Percentiles rank a stretch among this genome's conserved stretches.
Conservation (phyloP, 768 basidiomycete species). For the Tulasnella sp. region DNA sequence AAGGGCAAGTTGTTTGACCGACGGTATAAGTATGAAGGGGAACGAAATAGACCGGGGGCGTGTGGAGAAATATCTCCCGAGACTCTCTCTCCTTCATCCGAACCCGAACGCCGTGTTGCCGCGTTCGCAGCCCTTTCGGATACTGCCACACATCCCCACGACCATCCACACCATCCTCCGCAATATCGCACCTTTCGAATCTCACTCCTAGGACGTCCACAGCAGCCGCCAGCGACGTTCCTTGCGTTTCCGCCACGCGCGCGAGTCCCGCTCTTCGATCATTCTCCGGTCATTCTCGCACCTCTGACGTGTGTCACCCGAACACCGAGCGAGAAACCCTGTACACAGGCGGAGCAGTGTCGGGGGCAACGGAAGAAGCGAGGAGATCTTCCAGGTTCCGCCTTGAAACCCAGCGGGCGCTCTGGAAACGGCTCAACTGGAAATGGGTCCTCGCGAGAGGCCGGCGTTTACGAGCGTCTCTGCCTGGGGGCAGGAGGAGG, state of each 20-base stretch:
- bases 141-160: background rate
- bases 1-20: conserved; percentile 3
- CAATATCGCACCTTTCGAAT: background rate
- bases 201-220: background rate
- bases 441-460: background rate
- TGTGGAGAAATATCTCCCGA: conserved; percentile 10
- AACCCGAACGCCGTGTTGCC: conserved; percentile 9
- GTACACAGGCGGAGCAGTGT: conserved; percentile 2
- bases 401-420: background rate
- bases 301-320: background rate
- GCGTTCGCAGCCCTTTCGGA: conserved; percentile 1
- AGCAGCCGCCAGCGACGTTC: no score
- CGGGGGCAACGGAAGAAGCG: conserved; percentile 7
- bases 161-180: background rate
- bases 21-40: conserved; percentile 11
- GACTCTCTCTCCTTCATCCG: conserved; percentile 1
- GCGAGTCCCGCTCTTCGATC: background rate
- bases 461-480: background rate
- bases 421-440: background rate
- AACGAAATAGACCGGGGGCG: background rate
- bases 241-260: background rate
- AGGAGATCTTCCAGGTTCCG: background rate
- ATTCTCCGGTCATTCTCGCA: background rate
- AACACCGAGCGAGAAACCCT: background rate
- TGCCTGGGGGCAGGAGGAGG: background rate